Base-by-base conservation (phyloP, 164 flowering plant species). In the Protea cynaroides region DNA sequence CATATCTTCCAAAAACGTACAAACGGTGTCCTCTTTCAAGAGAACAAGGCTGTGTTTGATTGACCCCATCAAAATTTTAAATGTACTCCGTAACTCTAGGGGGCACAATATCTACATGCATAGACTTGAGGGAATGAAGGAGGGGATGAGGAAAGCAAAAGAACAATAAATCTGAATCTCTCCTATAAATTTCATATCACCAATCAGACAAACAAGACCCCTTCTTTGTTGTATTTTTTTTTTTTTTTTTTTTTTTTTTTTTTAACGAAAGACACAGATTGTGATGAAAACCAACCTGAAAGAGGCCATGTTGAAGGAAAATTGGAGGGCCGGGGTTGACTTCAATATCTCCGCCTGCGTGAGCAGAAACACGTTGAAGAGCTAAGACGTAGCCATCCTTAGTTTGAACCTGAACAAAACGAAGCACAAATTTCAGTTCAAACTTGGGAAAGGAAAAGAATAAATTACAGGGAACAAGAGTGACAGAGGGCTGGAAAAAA, bases 281-380 rank as follows among this genome's bases (percentile, higher is more conserved):
- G 59, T n/a, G 11, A 14, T 7, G 9, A 22, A n/a, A 69, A 19
- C 25, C 53, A 17, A 92, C 97, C 98, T 77, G 81, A 62, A 90
- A 83, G 59, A 92, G 89, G 19, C 96, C 96, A 72, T 92, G 98
- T 57, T 77, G 82, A 63, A 92, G 91, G 61, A 92, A 69, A 71
- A 92, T 81, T 1, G 98, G 90, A 63, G 85, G 88, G 51, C 90
- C 84, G 12, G 51, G 61, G 17, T 68, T 62, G 17, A 65, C 12
- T 25, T 69, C 25, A 11, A 81, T 58, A 46, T 43, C 65, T 15
- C 60, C 52, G 18, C 52, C 77, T n/a, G 36, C 24, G 10, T 76
- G 65, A 65, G 89, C 72, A 6, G 90, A 79, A 22, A 92, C 92
- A 1, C 87, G 90, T 59, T 90, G 96, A 58, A 92, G 84, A 65